Conservation (phyloP, 495 filamentous ascomycete species). For the Tirmania nivea region DNA sequence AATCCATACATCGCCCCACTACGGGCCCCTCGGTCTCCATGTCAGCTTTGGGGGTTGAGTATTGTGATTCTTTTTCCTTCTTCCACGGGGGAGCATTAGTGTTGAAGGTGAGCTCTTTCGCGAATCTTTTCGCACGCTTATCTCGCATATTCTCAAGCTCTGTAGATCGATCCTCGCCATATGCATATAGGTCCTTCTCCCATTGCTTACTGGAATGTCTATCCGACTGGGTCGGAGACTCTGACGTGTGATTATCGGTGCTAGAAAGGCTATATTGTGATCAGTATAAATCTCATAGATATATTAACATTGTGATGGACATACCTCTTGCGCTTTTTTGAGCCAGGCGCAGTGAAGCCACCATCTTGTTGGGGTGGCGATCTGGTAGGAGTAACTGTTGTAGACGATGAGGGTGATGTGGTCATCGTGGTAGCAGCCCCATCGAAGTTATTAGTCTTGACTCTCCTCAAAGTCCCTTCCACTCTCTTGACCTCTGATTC, state of each 20-base stretch:
- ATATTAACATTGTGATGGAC: background rate
- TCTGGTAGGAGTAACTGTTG: background rate
- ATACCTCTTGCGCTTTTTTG: background rate
- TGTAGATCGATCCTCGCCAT: conserved; percentile 29
- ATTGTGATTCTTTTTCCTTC: background rate
- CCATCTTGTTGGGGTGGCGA: background rate
- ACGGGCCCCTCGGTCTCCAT: conserved; percentile 43
- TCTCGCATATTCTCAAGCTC: conserved; percentile 85
- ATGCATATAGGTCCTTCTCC: conserved; percentile 20
- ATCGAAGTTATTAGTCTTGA: background rate
- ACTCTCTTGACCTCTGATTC: background rate
- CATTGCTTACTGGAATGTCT: background rate
- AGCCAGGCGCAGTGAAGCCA: background rate
- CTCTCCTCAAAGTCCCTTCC: background rate
- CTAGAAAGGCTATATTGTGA: background rate
- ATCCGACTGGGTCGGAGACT: background rate
- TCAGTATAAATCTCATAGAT: background rate
- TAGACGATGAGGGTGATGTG: background rate
- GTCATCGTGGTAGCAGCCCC: background rate
- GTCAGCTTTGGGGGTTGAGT: conserved; percentile 21
- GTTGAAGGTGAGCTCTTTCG: conserved; percentile 35
- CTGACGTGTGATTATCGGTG: conserved; percentile 17
- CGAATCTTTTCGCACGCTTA: conserved; percentile 72
- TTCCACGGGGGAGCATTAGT: background rate
- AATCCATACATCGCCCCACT: conserved; percentile 57